phyloP scores from a whole-genome alignment of 1,284 basidiomycete genomes.

The Ustilago cynodontis region DNA sequence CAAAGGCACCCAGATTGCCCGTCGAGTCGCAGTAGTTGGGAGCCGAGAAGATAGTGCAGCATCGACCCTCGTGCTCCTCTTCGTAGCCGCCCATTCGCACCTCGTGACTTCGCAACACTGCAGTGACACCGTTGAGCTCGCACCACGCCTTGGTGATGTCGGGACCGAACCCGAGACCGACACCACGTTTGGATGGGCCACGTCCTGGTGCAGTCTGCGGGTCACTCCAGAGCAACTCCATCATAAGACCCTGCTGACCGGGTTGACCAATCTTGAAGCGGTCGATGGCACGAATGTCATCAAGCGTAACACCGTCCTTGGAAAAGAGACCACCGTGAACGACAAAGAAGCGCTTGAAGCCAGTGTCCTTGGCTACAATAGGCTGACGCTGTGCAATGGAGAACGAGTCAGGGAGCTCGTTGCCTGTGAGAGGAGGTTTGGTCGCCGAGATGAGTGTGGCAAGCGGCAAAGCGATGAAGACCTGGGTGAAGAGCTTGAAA shows the following conservation, averaged over 20 bases:
- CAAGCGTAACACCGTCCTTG: conserved; percentile 90
- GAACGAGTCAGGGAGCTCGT: conserved; percentile 53
- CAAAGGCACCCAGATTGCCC: conserved; percentile 73
- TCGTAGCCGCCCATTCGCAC: conserved; percentile 89
- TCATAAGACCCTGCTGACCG: conserved; percentile 95
- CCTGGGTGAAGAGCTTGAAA: conserved; percentile 67
- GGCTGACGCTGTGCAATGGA: conserved; percentile 65
- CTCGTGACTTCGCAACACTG: conserved; percentile 95
- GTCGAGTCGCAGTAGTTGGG: conserved; percentile 68
- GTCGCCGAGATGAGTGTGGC: conserved; percentile 86
- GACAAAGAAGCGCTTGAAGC: conserved; percentile 90
- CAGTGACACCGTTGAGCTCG: conserved; percentile 84
- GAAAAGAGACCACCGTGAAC: conserved; percentile 93
- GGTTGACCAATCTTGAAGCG: conserved; percentile 86
- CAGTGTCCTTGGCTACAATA: conserved; percentile 81
- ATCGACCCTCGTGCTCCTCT: conserved; percentile 87
- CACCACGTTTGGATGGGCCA: conserved; percentile 95
- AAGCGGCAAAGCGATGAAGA: conserved; percentile 75
- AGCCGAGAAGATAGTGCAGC: conserved; percentile 79
- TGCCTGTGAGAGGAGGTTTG: conserved; percentile 73
- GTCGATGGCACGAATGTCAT: conserved; percentile 88
- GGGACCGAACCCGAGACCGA: conserved; percentile 94
- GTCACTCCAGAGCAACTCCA: conserved; percentile 79
- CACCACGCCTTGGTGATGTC: conserved; percentile 78
- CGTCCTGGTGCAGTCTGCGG: conserved; percentile 91